Conservation (phyloP, 2,329 filamentous ascomycete genomes). For the Trichophyton simii region DNA sequence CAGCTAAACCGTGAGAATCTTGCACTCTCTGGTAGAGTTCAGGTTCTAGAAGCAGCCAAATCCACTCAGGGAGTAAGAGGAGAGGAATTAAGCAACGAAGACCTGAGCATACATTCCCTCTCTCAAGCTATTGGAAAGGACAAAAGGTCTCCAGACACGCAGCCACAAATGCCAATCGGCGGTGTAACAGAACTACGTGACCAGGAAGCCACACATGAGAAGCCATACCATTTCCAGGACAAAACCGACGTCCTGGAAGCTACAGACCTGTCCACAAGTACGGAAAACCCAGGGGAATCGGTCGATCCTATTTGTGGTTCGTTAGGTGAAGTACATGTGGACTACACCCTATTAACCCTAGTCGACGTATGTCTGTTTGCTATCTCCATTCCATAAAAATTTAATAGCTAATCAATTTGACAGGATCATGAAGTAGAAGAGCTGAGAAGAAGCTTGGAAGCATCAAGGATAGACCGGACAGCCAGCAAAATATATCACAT, state of each 20-base stretch:
- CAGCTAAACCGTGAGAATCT: neutral
- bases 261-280: neutral
- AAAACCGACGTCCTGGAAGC: neutral
- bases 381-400: neutral
- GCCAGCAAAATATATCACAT: neutral
- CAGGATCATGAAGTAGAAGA: slow-evolving; percentile 39
- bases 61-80: neutral
- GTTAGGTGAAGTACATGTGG: slow-evolving; percentile 12
- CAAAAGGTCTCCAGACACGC: slow-evolving; percentile 1
- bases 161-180: neutral
- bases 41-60: neutral
- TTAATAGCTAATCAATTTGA: slow-evolving; percentile 8
- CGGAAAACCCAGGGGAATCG: slow-evolving; percentile 16
- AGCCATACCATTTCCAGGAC: slow-evolving; percentile 17
- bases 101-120: slow-evolving; percentile 11
- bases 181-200: neutral
- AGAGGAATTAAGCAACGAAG: slow-evolving; percentile 5
- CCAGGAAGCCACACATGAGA: slow-evolving; percentile 5
- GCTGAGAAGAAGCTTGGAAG: slow-evolving; percentile 44
- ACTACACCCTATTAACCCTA: slow-evolving; percentile 44
- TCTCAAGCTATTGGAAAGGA: neutral
- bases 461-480: slow-evolving; percentile 38
- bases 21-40: neutral
- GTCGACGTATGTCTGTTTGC: slow-evolving; percentile 32
- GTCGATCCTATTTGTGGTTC: slow-evolving; percentile 16